phyloP scores from a whole-genome alignment of 345 rosid genomes.

The Trapa bicornis region DNA sequence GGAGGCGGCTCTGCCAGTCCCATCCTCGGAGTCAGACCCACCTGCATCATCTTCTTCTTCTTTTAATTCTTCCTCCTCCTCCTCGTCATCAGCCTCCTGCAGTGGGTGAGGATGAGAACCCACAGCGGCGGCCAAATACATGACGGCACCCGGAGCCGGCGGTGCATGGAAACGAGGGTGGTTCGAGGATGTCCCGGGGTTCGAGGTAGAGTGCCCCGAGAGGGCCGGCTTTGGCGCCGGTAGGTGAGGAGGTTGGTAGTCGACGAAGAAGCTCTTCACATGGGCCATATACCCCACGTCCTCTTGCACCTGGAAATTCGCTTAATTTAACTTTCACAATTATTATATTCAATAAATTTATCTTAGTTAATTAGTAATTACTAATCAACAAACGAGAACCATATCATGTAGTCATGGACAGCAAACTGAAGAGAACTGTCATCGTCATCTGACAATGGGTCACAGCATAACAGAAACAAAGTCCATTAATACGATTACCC shows the following conservation, averaged over 20 bases:
- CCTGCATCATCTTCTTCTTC: conserved; percentile 29
- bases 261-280: conserved; percentile 49
- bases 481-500: conserved; percentile 25
- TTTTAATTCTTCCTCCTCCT: conserved; percentile 24
- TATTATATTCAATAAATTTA: too few relatives aligned
- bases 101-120: conserved; percentile 28
- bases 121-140: conserved; percentile 8
- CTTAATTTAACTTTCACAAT: too few relatives aligned
- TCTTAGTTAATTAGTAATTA: too few relatives aligned
- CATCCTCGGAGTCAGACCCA: conserved; percentile 28
- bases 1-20: conserved; percentile 21
- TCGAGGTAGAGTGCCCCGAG: conserved; percentile 67
- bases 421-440: background rate
- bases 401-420: background rate
- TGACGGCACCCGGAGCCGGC: conserved; percentile 15
- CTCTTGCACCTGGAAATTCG: conserved; percentile 37
- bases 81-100: conserved; percentile 18
- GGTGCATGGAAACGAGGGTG: conserved; percentile 30
- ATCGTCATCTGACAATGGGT: background rate
- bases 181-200: conserved; percentile 45
- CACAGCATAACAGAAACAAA: background rate
- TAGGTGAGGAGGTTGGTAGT: conserved; percentile 27
- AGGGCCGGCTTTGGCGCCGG: conserved; percentile 58
- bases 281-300: conserved; percentile 40
- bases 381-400: too few relatives aligned